Evolutionary conservation across 2,329 filamentous ascomycete genomes (phyloP), one percentile per base, ranked within the genome.

Genomic region (Fusarium humuli): DNA sequence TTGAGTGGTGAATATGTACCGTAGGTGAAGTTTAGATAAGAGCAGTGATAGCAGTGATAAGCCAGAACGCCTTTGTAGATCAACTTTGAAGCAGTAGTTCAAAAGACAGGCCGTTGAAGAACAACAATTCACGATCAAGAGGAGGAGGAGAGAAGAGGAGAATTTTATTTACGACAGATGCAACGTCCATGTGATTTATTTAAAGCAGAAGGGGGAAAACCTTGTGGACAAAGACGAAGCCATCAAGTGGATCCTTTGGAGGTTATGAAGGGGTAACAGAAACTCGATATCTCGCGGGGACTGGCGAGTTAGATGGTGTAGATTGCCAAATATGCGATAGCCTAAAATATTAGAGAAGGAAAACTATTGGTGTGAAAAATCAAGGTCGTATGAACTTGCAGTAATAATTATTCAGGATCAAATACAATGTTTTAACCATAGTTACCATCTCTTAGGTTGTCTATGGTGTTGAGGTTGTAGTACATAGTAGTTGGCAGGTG

Each of bases 231-330:
- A 65, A 55, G 70, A 63, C 47, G 67, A 74, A 70, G 68, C 52
- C 64, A 70, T 71, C 70, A 73, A 75, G 76, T 77, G 74, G 76
- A 78, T 74, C 75, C 73, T 47, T 63, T 57, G 52, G 65, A 61
- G 63, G 72, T 73, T 73, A 70, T 67, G 72, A 72, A 73, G 72
- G 74, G 75, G 74, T 76, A 76, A 76, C 73, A 76, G 74, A 75
- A 76, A 76, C 73, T 76, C 65, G 65, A 73, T 50, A 62, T 74
- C 57, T 69, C 64, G 61, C 65, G 46, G 72, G 60, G 60, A 65
- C 69, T 74, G 72, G 57, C 73, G 73, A 75, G 73, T 75, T 59
- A 69, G 61, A 47, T 56, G 64, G 65, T 64, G 71, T 50, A 62
- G 37, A 53, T 53, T 53, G 49, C 49, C 49, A 53, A 53, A 41